These are phyloP conservation scores for Eucommia ulmoides DNA, from an alignment of 257 asterid genomes.

Conservation along the genomic window DNA sequence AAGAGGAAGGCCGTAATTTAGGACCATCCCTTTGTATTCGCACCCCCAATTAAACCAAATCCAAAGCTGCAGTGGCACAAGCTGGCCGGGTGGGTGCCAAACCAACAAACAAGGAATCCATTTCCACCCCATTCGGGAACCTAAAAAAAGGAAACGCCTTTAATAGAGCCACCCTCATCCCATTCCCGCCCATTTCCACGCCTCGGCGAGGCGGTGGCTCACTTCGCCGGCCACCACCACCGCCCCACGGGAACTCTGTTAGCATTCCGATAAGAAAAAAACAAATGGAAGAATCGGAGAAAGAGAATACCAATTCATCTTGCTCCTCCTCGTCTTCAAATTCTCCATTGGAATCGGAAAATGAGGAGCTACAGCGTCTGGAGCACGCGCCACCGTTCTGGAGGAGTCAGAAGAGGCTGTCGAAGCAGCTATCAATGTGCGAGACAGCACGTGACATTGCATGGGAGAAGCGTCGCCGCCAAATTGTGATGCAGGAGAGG, in stretches of 20 bases:
- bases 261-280: background rate
- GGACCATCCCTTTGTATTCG: too few relatives aligned
- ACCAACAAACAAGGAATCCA: too few relatives aligned
- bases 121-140: background rate
- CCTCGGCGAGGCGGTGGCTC: background rate
- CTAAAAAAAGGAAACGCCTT: background rate
- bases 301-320: constrained; percentile 1
- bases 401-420: constrained; percentile 33
- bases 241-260: background rate
- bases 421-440: constrained; percentile 72
- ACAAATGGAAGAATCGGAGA: constrained; percentile 11
- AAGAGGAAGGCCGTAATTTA: too few relatives aligned
- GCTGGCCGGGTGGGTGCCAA: constrained; percentile 16
- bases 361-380: constrained; percentile 51
- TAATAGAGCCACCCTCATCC: background rate
- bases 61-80: constrained; percentile 9
- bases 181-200: background rate
- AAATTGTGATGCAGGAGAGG: constrained; percentile 35
- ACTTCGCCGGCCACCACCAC: background rate
- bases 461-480: constrained; percentile 74
- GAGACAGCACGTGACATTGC: constrained; percentile 61
- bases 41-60: too few relatives aligned
- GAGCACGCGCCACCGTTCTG: constrained; percentile 72
- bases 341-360: constrained; percentile 25
- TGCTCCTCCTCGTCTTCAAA: background rate